A percentile compares a stretch with the other conserved stretches of the same genome.
Evolutionary conservation across 108 stramenopile species (phyloP).

Genomic region (Craspedostauros australis): DNA sequence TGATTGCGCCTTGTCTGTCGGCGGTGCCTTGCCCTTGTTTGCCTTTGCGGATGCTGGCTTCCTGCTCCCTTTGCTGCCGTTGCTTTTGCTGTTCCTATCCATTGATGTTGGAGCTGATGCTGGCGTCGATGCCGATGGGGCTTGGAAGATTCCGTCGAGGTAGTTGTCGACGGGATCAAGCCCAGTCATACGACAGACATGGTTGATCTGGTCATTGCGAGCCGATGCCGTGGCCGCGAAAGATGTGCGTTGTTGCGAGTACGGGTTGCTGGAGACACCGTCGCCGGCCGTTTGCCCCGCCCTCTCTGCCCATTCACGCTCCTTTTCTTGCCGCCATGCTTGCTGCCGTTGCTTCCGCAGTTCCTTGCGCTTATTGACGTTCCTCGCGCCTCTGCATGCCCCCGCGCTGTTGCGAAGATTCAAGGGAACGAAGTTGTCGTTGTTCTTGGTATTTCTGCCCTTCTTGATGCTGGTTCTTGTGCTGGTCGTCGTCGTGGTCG

Average conservation of each 20-base stretch:
- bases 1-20: neutral
- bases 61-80: neutral
- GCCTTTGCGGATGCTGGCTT: neutral
- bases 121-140: too few relatives aligned
- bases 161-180: constrained; percentile 85
- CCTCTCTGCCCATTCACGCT: constrained; percentile 7
- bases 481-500: neutral
- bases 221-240: constrained; percentile 1
- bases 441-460: too few relatives aligned
- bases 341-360: neutral
- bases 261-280: neutral
- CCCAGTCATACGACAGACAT: constrained; percentile 37
- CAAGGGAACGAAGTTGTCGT: constrained; percentile 82
- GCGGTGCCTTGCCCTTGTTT: constrained; percentile 2
- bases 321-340: constrained; percentile 1
- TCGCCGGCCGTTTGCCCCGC: constrained; percentile 11
- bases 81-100: constrained; percentile 1
- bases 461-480: neutral
- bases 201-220: neutral
- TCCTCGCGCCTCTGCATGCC: constrained; percentile 71
- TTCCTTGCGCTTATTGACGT: constrained; percentile 42
- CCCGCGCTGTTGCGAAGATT: constrained; percentile 73
- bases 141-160: constrained; percentile 60
- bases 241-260: neutral
- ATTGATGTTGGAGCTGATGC: too few relatives aligned